Evolutionary conservation across 2,329 filamentous ascomycete species (phyloP), one percentile per base, ranked within the genome.

Genomic region (Exserohilum turcica): DNA sequence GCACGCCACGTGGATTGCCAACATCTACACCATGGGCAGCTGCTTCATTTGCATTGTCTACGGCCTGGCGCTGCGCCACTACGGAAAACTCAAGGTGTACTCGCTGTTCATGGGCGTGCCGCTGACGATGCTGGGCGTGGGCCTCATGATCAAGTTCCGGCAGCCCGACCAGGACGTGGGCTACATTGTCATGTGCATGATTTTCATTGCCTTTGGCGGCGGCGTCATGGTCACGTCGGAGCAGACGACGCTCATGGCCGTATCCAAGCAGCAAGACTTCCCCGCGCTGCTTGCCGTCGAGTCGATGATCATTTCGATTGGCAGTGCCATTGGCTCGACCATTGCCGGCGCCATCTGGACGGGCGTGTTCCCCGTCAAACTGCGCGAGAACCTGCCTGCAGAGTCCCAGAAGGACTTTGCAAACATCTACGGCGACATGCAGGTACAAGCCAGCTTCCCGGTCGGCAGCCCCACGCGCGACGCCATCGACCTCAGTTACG

Each of bases 261-360:
- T 70, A 0, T 66, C 66, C 21, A 66, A 67, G 54, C 69, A 72
- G 39, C 66, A 67, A 31, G 66, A 72, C 35, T 68, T 71, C 56
- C 68, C 69, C 8, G 67, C 66, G 10, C 59, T 71, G 2, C 59
- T 72, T 6, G 69, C 69, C 15, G 78, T 89, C 58, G 79, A 86
- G 48, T 78, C 82, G 10, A 81, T 88, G 38, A 82, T 86, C 40
- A 79, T 83, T 57, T 81, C 81, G 52, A 80, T 89, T 54, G 87
- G 75, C 6, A 64, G 66, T 31, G 73, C 73, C 16, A 70, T 76
- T 24, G 74, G 74, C 0, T 67, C 58, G n/a, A 81, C 85, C 6
- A 79, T 89, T 42, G 81, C 86, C 1, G 81, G 80, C 0, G 85
- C 86, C 8, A 84, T 90, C 56, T 90, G 86, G 86, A 84, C 82